Percentiles rank a stretch among this genome's conserved stretches.
phyloP scores from a whole-genome alignment of 73 alveolate genomes.

The Effrenium voratum region DNA sequence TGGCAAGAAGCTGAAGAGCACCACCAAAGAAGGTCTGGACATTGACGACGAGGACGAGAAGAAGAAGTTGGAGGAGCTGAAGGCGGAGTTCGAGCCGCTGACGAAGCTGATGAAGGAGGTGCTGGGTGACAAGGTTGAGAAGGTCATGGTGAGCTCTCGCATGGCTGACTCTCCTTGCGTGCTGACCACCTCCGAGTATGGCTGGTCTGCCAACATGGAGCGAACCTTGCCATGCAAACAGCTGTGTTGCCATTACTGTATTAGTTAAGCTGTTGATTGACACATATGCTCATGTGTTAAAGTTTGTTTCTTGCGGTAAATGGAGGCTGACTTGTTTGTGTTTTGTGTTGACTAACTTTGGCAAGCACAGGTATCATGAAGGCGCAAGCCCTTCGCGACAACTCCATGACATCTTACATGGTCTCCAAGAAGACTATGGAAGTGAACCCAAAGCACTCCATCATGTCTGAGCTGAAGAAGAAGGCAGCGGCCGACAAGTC shows the following conservation, averaged over 20 bases:
- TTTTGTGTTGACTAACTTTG: too few species aligned
- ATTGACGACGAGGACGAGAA: slow-evolving; percentile 91
- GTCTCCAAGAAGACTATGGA: slow-evolving; percentile 93
- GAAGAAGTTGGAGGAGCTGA: slow-evolving; percentile 99
- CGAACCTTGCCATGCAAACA: slow-evolving; percentile 99
- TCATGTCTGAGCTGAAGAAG: slow-evolving; percentile 95
- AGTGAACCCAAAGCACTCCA: slow-evolving; percentile 43
- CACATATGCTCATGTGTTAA: too few species aligned
- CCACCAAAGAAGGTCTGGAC: slow-evolving; percentile 98
- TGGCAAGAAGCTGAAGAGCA: slow-evolving; percentile 97
- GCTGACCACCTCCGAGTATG: slow-evolving; percentile 99
- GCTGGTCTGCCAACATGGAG: slow-evolving; percentile 99
- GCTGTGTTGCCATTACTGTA: too few species aligned
- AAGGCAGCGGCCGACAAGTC: slow-evolving; percentile 99
- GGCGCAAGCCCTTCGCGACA: slow-evolving; percentile 82
- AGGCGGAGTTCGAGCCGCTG: slow-evolving; percentile 99
- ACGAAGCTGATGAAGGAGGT: slow-evolving; percentile 99
- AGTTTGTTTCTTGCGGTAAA: too few species aligned
- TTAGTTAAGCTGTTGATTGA: too few species aligned
- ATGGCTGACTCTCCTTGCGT: slow-evolving; percentile 99
- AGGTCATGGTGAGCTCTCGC: slow-evolving; percentile 98
- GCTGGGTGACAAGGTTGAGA: slow-evolving; percentile 99
- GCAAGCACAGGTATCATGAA: slow-evolving; percentile 99
- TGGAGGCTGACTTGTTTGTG: too few species aligned
- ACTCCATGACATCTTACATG: slow-evolving; percentile 69